These are phyloP conservation scores for Mycena capillaripes DNA, from an alignment of 768 basidiomycete species.

Conservation along the genomic window DNA sequence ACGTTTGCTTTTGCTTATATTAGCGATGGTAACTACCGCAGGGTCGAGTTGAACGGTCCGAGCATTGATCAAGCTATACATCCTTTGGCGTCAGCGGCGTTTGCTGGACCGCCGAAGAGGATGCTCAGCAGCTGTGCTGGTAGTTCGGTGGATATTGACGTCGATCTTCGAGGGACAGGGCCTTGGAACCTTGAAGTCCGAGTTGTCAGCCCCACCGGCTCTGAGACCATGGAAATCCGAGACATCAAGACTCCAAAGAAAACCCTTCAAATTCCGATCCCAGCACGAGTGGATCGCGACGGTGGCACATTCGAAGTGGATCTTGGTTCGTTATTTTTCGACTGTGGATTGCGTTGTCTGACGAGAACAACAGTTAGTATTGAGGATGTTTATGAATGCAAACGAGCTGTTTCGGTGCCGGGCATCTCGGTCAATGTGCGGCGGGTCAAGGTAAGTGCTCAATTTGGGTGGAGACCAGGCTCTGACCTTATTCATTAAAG, in stretches of 20 bases:
- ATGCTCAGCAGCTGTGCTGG: slow-evolving; percentile 86
- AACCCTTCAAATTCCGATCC: slow-evolving; percentile 76
- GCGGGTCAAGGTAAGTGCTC: slow-evolving; percentile 71
- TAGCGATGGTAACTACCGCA: slow-evolving; percentile 88
- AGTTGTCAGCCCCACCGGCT: slow-evolving; percentile 78
- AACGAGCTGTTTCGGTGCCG: slow-evolving; percentile 79
- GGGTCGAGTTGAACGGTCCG: slow-evolving; percentile 79
- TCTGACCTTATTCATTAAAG: slow-evolving; percentile 51
- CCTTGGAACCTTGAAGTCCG: slow-evolving; percentile 93
- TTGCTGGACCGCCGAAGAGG: slow-evolving; percentile 66
- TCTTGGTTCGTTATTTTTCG: slow-evolving; percentile 59
- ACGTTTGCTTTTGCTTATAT: slow-evolving; percentile 84
- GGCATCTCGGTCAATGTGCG: slow-evolving; percentile 89
- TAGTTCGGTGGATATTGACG: slow-evolving; percentile 78
- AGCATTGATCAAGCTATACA: slow-evolving; percentile 92
- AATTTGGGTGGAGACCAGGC: neutral
- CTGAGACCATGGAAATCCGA: slow-evolving; percentile 69
- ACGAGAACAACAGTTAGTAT: slow-evolving; percentile 73
- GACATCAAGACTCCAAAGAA: slow-evolving; percentile 70
- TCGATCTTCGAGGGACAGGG: slow-evolving; percentile 90
- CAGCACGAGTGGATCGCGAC: slow-evolving; percentile 71
- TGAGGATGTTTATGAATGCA: slow-evolving; percentile 91
- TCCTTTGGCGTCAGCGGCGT: slow-evolving; percentile 86
- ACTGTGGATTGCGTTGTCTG: slow-evolving; percentile 18
- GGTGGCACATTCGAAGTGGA: slow-evolving; percentile 88